These are phyloP conservation scores for Iberis amara DNA, from an alignment of 441 rosid genomes.

Conservation along the genomic window DNA sequence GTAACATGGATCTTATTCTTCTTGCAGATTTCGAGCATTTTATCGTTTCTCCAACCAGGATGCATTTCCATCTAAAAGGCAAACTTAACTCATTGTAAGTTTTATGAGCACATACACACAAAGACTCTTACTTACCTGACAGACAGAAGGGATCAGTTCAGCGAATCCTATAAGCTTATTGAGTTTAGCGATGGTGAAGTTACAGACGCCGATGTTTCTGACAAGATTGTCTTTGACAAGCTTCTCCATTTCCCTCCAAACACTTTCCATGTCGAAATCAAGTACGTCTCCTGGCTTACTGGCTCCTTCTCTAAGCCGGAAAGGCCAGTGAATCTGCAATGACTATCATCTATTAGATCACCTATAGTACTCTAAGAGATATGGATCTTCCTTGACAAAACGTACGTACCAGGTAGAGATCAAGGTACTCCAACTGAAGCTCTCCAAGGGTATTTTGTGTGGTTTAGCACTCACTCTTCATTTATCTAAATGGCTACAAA, in stretches of 20 bases:
- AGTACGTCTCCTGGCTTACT: conserved; percentile 38
- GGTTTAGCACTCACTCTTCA: background rate
- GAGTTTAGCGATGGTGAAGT: conserved; percentile 44
- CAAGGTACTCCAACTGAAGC: conserved; percentile 48
- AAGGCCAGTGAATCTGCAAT: conserved; percentile 45
- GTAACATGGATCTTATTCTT: conserved; percentile 43
- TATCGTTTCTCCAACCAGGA: conserved; percentile 61
- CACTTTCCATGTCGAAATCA: conserved; percentile 48
- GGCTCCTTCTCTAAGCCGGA: conserved; percentile 38
- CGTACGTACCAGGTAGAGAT: conserved; percentile 40
- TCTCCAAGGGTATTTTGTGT: conserved; percentile 38
- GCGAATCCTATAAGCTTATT: conserved; percentile 35
- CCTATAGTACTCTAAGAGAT: no score
- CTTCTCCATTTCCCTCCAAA: conserved; percentile 55
- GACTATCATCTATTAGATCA: no score
- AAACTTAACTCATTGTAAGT: background rate
- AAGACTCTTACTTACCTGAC: conserved; percentile 32
- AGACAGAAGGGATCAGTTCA: conserved; percentile 38
- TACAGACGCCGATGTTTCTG: conserved; percentile 42
- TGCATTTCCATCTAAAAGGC: conserved; percentile 53
- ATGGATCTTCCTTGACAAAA: background rate
- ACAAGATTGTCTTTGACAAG: conserved; percentile 39
- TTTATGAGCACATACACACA: no score
- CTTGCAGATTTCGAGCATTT: conserved; percentile 41
- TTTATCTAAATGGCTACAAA: no score